phyloP scores from a whole-genome alignment of 257 asterid species.

The Hygrophila difformis region DNA sequence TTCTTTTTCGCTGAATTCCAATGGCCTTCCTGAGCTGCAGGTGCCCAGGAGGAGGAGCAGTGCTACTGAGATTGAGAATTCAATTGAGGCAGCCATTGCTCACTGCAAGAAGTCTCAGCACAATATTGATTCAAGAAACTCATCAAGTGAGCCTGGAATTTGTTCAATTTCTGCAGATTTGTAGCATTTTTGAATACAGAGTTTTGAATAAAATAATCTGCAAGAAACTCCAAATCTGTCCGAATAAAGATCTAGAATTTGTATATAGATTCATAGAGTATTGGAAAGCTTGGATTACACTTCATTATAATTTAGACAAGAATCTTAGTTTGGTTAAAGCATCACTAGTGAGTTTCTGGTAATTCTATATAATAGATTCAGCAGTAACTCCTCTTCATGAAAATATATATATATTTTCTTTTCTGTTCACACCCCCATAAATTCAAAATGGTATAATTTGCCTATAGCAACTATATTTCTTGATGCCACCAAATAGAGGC shows the following conservation, averaged over 20 bases:
- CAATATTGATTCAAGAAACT: conserved; percentile 1
- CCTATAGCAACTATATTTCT: too few species aligned
- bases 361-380: not conserved
- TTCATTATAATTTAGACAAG: not conserved
- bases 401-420: too few species aligned
- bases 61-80: conserved; percentile 53
- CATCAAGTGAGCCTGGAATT: not conserved
- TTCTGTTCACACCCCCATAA: too few species aligned
- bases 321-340: not conserved
- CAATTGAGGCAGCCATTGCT: conserved; percentile 83
- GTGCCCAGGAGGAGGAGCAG: conserved; percentile 56
- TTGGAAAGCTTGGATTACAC: not conserved
- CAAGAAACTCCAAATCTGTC: not conserved
- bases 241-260: not conserved
- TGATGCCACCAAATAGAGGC: not conserved
- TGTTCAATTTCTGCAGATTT: not conserved
- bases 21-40: conserved; percentile 30
- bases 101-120: conserved; percentile 74
- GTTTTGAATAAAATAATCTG: not conserved
- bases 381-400: too few species aligned
- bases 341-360: not conserved
- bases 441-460: too few species aligned
- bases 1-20: conserved; percentile 42
- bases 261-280: not conserved
- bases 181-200: not conserved